Conservation (phyloP, 2,329 filamentous ascomycete genomes). For the Claviceps sorghi region DNA sequence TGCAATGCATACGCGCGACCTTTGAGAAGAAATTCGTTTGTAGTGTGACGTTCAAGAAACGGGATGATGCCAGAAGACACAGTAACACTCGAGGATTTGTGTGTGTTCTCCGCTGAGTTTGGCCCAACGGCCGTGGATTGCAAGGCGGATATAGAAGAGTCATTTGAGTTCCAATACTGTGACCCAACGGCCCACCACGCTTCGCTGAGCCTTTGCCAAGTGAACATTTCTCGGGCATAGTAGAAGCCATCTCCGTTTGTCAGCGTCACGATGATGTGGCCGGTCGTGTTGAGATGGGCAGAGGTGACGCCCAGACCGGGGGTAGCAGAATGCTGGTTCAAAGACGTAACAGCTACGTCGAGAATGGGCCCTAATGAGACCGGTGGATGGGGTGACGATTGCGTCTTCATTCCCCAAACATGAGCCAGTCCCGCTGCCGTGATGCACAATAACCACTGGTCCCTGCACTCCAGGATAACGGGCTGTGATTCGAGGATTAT, state of each 20-base stretch:
- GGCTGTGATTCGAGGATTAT: conserved; percentile 83
- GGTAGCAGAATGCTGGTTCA: conserved; percentile 62
- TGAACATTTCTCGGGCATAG: conserved; percentile 72
- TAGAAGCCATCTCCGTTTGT: conserved; percentile 90
- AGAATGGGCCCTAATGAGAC: conserved; percentile 79
- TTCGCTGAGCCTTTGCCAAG: conserved; percentile 92
- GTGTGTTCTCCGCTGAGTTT: conserved; percentile 30
- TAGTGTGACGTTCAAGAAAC: conserved; percentile 85
- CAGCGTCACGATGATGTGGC: conserved; percentile 74
- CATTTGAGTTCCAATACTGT: conserved; percentile 98
- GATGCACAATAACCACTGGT: conserved; percentile 79
- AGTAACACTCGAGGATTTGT: conserved; percentile 32
- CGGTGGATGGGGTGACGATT: conserved; percentile 75
- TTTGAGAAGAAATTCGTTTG: conserved; percentile 79
- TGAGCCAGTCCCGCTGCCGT: conserved; percentile 79
- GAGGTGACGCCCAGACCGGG: conserved; percentile 75
- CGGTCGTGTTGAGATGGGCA: conserved; percentile 77
- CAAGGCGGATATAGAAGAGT: conserved; percentile 71
- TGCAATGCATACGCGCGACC: conserved; percentile 85
- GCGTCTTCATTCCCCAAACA: conserved; percentile 81
- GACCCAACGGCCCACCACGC: conserved; percentile 96
- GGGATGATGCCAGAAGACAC: conserved; percentile 88
- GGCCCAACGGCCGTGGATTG: conserved; percentile 55
- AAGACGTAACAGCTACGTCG: conserved; percentile 67
- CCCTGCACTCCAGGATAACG: conserved; percentile 81